Base-by-base conservation (phyloP, 2,329 filamentous ascomycete genomes). In the Microsporum audouinii region DNA sequence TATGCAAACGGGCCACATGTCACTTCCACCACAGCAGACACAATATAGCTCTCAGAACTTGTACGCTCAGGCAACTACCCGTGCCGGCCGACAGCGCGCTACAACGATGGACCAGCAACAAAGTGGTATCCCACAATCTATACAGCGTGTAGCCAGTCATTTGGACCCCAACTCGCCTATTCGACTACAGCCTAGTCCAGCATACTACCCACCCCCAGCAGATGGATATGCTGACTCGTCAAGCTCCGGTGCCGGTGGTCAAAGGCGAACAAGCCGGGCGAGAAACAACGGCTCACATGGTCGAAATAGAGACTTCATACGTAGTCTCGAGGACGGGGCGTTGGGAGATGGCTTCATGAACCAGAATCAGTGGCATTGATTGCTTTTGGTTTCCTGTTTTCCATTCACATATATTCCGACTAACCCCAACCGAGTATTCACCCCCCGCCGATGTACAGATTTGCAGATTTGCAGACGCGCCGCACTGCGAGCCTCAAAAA, bases 51-150 rank as follows among this genome's bases (percentile, higher is more conserved):
- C 89, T 59, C 89, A 90, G 65, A 87, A 83, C 67, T 78, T 88
- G 43, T 88, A 88, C 67, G 81, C 84, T 53, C 89, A 92, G 76
- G 85, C 88, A 62, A 88, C 85, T 59, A 84, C 89, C 67, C 83
- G 90, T 66, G 86, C 86, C 53, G 87, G 87, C 51, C 84, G 94
- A 60, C 92, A 96, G 75, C 85, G 94, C 63, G 91, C 94, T 45
- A 94, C 91, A 51, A 99, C 94, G 2, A 95, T 97, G 88, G 94
- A 97, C 70, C 89, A 94, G 71, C 89, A 95, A 69, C 88, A 91
- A 70, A 91, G 88, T 65, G 92, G 92, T 1, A 96, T 99, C 62
- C 94, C 94, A 3, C 87, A 89, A 12, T 87, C 91, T 2, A 89
- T 99, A 62, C 94, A 99, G 75, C 83, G 94, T 67, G 94, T 99